phyloP scores from a whole-genome alignment of 2,329 filamentous ascomycete species.

The Epicoccum nigrum region DNA sequence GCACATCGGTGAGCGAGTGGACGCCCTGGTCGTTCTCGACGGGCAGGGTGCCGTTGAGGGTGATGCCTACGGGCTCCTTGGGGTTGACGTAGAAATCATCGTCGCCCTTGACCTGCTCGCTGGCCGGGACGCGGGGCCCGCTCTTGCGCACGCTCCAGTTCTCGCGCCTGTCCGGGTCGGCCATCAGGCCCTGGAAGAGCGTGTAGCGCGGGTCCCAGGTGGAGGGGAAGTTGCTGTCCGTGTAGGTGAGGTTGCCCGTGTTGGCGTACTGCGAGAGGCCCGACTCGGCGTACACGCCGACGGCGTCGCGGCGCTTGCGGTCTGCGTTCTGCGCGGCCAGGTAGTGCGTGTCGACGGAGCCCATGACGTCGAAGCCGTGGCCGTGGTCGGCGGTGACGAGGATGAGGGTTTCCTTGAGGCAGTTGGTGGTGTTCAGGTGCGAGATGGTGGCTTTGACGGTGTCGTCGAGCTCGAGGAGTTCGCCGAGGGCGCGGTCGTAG shows the following conservation, averaged over 20 bases:
- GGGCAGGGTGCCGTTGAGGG: conserved; percentile 77
- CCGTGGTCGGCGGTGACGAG: conserved; percentile 87
- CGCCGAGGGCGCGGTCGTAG: conserved; percentile 83
- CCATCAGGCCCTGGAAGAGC: conserved; percentile 73
- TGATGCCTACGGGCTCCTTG: conserved; percentile 69
- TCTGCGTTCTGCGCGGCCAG: conserved; percentile 68
- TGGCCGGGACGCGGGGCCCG: conserved; percentile 67
- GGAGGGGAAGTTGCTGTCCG: conserved; percentile 77
- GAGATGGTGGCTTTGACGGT: conserved; percentile 76
- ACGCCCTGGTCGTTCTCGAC: conserved; percentile 64
- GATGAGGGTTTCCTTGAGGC: conserved; percentile 77
- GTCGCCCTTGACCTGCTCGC: conserved; percentile 58
- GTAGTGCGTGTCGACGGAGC: conserved; percentile 80
- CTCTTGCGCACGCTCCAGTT: conserved; percentile 73
- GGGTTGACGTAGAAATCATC: conserved; percentile 71
- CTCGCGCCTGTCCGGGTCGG: conserved; percentile 77
- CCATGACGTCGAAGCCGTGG: conserved; percentile 87
- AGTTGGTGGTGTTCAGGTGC: conserved; percentile 69
- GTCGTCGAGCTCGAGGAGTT: conserved; percentile 85
- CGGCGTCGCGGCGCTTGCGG: conserved; percentile 75
- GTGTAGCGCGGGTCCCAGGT: conserved; percentile 88
- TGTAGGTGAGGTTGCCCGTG: conserved; percentile 66
- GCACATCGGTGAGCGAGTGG: conserved; percentile 49
- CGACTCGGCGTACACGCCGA: conserved; percentile 75
- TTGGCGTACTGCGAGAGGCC: conserved; percentile 78